These are phyloP conservation scores for Diaporthe nobilis DNA, from an alignment of 2,329 filamentous ascomycete genomes.

Conservation along the genomic window DNA sequence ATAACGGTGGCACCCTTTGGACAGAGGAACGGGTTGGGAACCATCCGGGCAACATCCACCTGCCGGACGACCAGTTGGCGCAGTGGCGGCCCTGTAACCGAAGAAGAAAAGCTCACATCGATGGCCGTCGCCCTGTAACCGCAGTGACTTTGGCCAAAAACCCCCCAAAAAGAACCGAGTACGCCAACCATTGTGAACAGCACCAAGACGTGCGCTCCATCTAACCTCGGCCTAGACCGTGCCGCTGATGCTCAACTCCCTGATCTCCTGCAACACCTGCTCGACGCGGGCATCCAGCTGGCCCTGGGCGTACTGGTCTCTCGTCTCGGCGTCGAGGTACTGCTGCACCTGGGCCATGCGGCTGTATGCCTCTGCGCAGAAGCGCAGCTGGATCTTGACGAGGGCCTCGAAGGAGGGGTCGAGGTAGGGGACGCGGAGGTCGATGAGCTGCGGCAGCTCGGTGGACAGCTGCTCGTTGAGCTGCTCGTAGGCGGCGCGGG, in stretches of 20 bases:
- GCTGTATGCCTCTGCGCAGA: constrained; percentile 97
- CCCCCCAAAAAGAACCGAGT: constrained; percentile 16
- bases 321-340: constrained; percentile 94
- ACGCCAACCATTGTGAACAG: constrained; percentile 18
- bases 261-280: constrained; percentile 95
- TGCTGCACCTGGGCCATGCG: constrained; percentile 99
- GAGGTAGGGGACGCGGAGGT: constrained; percentile 95
- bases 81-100: background rate
- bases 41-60: background rate
- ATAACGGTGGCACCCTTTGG: background rate
- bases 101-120: background rate
- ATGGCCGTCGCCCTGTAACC: background rate
- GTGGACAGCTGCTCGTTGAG: constrained; percentile 95
- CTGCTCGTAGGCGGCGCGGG: constrained; percentile 93
- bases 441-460: constrained; percentile 95
- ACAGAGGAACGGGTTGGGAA: background rate
- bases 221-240: constrained; percentile 62
- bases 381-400: constrained; percentile 97
- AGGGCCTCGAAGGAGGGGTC: constrained; percentile 98
- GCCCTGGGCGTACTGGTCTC: constrained; percentile 95
- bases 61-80: background rate
- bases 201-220: background rate
- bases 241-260: constrained; percentile 92
- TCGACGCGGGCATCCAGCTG: constrained; percentile 93
- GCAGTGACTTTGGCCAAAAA: background rate